Evolutionary conservation across 768 basidiomycete genomes (phyloP).

Genomic region (Naganishia vishniacii): DNA sequence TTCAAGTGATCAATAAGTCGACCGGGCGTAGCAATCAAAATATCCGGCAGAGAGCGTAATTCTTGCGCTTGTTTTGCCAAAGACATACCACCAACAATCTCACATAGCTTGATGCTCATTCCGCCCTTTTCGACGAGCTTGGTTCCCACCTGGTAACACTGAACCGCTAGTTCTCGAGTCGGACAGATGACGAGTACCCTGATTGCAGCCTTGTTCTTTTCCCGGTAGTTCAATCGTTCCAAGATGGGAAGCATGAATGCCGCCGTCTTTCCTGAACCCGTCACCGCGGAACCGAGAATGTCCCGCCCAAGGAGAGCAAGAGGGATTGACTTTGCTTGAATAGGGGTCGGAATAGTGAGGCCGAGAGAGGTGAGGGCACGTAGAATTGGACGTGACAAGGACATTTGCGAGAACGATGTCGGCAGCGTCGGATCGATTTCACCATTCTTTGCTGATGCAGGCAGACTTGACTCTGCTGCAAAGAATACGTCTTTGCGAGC

Average conservation of each 20-base stretch:
- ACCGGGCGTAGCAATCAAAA: slow-evolving; percentile 94
- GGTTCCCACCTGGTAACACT: slow-evolving; percentile 85
- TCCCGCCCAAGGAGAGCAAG: slow-evolving; percentile 91
- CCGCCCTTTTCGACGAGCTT: slow-evolving; percentile 59
- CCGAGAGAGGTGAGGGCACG: slow-evolving; percentile 77
- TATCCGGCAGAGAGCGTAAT: slow-evolving; percentile 79
- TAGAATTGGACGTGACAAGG: slow-evolving; percentile 86
- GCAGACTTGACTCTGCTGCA: slow-evolving; percentile 54
- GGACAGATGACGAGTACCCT: slow-evolving; percentile 89
- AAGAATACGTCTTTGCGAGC: slow-evolving; percentile 84
- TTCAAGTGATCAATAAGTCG: slow-evolving; percentile 95
- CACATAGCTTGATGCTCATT: slow-evolving; percentile 77
- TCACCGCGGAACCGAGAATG: slow-evolving; percentile 89
- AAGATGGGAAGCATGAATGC: slow-evolving; percentile 89
- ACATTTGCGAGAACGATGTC: slow-evolving; percentile 80
- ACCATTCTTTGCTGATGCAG: slow-evolving; percentile 32
- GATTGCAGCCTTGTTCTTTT: slow-evolving; percentile 67
- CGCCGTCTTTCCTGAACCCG: slow-evolving; percentile 96
- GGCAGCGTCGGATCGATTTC: slow-evolving; percentile 56
- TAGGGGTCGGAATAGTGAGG: slow-evolving; percentile 83
- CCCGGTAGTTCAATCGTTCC: slow-evolving; percentile 88
- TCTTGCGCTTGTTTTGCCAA: slow-evolving; percentile 83
- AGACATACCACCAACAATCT: slow-evolving; percentile 92
- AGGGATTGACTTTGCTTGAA: slow-evolving; percentile 89
- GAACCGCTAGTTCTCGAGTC: slow-evolving; percentile 90